phyloP scores from a whole-genome alignment of 371 early-diverging fungal genomes.

The Mucor mucedo region DNA sequence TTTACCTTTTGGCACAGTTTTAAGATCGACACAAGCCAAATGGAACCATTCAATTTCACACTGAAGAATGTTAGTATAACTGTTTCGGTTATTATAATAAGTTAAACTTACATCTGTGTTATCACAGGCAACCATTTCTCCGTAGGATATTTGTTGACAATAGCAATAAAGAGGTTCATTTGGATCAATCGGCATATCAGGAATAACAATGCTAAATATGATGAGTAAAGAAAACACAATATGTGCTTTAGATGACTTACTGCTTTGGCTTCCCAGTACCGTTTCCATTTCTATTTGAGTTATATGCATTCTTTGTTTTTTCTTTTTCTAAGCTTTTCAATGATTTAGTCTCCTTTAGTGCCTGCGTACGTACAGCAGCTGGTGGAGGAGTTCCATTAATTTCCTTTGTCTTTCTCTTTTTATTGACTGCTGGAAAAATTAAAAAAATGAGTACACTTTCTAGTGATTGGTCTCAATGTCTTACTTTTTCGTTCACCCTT shows the following conservation, averaged over 20 bases:
- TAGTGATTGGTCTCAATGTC: not conserved
- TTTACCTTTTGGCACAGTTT: conserved; percentile 84
- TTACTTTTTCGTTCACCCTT: conserved; percentile 48
- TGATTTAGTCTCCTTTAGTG: conserved; percentile 34
- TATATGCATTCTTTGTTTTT: conserved; percentile 26
- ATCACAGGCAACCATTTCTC: conserved; percentile 98
- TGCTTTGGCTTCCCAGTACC: conserved; percentile 30
- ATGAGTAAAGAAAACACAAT: not conserved
- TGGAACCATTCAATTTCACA: conserved; percentile 98
- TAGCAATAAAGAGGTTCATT: conserved; percentile 96
- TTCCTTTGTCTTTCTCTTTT: conserved; percentile 31
- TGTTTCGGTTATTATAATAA: not conserved
- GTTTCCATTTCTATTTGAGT: conserved; percentile 28
- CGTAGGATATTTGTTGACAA: conserved; percentile 94
- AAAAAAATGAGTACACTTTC: not conserved
- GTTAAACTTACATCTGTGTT: conserved; percentile 74
- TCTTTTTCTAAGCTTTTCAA: conserved; percentile 34
- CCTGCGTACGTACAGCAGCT: conserved; percentile 32
- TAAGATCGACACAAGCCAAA: conserved; percentile 89
- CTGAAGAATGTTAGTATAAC: conserved; percentile 29
- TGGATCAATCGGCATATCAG: conserved; percentile 89
- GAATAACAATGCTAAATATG: conserved; percentile 35
- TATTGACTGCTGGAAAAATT: not conserved
- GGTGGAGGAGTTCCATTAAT: conserved; percentile 30
- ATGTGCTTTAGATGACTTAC: not conserved